Base-by-base conservation (phyloP, 2,329 filamentous ascomycete species). In the Alternaria ethzedia region DNA sequence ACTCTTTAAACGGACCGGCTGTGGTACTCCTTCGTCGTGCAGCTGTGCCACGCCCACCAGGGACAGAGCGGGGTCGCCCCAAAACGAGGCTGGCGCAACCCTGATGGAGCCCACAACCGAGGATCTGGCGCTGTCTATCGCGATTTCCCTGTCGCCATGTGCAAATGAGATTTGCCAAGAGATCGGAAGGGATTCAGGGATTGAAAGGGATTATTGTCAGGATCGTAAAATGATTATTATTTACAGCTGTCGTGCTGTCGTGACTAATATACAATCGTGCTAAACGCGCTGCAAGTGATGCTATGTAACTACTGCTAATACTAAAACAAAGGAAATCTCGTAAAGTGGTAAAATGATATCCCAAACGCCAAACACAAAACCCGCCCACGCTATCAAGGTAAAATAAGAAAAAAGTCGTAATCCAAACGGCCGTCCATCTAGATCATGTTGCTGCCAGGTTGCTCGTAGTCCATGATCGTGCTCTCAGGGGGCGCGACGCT, bases 391-490 rank as follows among this genome's bases (percentile, higher is more conserved):
- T 46, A 51, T 56, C 58, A 28, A 52, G 23, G 54, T 21, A 15
- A 57, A n/a, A 54, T 50, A 57, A 56, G 54, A 65, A 52, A 63
- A 30, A 47, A 55, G 20, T n/a, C 47, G 49, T 46, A 57, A 59
- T 30, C 36, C 59, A 46, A 52, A 32, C 50, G 21, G 20, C 23
- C 49, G 13, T n/a, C 36, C 61, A 4, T 62, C 55, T 75, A 77
- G 50, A 77, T 72, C 61, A 75, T 64, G 69, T 76, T 74, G 62
- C 69, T 70, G 8, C 67, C 69, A 23, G 47, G 46, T 69, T 70
- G 58, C 67, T 69, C 52, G 73, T 59, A 71, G 59, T 80, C 78
- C 78, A 80, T 80, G 30, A 79, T 66, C 13, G 70, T 73, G 56
- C 76, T 78, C 63, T 76, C 75, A 26, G 76, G 59, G 17, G 58